A percentile compares a stretch with the other conserved stretches of the same genome.
Evolutionary conservation across 306 rosid genomes (phyloP).

Genomic region (Pachyrhizus erosus): DNA sequence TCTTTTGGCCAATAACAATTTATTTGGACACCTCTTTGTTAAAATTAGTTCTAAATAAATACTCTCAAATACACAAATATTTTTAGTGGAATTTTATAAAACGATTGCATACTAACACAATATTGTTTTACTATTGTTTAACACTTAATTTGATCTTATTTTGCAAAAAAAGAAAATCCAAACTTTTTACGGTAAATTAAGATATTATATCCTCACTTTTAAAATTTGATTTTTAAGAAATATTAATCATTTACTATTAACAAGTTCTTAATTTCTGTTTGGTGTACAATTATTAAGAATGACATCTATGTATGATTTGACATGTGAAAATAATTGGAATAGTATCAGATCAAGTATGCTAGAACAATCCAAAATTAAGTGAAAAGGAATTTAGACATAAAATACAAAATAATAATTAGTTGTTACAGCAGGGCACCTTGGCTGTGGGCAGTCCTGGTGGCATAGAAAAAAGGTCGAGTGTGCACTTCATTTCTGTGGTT

Average conservation of each 20-base stretch:
- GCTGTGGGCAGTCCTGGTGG: background rate
- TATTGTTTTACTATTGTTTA: background rate
- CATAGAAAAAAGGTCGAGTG: background rate
- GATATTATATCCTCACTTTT: background rate
- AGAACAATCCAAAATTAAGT: conserved; percentile 25
- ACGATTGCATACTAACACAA: background rate
- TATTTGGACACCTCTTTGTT: background rate
- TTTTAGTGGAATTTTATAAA: background rate
- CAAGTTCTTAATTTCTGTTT: conserved; percentile 7
- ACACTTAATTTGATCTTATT: background rate
- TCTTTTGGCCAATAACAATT: background rate
- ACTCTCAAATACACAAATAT: background rate
- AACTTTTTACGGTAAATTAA: background rate
- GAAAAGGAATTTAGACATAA: conserved; percentile 34
- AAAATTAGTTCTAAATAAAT: background rate
- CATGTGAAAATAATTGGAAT: conserved; percentile 42
- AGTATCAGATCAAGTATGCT: conserved; percentile 5
- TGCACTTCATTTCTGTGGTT: background rate
- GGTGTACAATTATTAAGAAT: conserved; percentile 4
- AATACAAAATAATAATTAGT: conserved; percentile 40
- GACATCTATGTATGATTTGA: background rate
- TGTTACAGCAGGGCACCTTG: conserved; percentile 40
- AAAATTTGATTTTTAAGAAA: background rate
- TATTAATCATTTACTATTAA: background rate
- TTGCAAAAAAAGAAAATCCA: background rate